Evolutionary conservation across 1,284 basidiomycete species (phyloP), one percentile per base, ranked within the genome.

Genomic region (Ceratobasidium sp.): DNA sequence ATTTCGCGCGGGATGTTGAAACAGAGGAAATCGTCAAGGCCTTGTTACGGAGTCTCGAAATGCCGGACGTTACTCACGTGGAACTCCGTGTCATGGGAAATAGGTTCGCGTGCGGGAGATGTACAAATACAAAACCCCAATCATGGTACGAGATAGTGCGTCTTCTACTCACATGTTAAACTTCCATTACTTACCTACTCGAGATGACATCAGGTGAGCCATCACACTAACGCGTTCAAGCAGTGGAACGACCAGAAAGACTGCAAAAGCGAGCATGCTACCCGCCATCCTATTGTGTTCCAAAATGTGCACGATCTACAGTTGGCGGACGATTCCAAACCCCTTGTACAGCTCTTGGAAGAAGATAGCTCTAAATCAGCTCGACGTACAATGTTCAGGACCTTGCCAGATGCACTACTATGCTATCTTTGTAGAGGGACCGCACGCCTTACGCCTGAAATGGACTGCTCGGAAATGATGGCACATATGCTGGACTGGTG

Each of bases 401-500:
- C 18, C 58, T 28, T 23, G 55, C 18, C 18, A 55, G 53, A 49
- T 15, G 2, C 5, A 49, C 44, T 18, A 20, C 63, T n/a, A 44
- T 66, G 63, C 23, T 66, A 66, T n/a, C 39, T 66, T 7, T 66
- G 63, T 33, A 40, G 44, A 26, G 63, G 63, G n/a, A 44, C 39
- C 12, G 63, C 40, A 26, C n/a, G 64, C 7, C 23, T n/a, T 67
- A 49, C 20, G n/a, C 1, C 23, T 6, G 23, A 13, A 23, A 46
- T 33, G 33, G 33, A 33, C 33, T 33, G 33, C 4, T 33, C 33
- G 4, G 63, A 44, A n/a, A 44, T 66, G 63, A 12, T 42, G 7
- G 33, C 15, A n/a, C 63, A 66, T 66, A 44, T 66, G 42, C 63
- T n/a, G 12, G 63, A 66, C n/a, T 44, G 20, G 63, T 66, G 40